Evolutionary conservation across 805 yeast species (phyloP).

Genomic region (Torulaspora delbrueckii): DNA sequence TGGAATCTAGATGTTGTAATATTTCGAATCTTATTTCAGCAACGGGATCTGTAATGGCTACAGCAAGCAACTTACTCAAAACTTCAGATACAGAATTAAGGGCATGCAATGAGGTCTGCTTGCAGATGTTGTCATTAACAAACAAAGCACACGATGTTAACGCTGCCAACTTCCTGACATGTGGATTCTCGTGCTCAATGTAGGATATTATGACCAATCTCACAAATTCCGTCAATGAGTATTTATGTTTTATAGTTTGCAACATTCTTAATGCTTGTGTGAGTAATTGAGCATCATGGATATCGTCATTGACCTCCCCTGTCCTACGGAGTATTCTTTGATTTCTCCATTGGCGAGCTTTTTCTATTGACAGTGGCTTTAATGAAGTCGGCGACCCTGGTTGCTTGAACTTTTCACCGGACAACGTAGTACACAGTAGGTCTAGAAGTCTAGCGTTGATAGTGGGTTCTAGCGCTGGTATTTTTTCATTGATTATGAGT

Average conservation of each 20-base stretch:
- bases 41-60: constrained; percentile 83
- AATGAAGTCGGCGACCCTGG: constrained; percentile 81
- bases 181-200: constrained; percentile 72
- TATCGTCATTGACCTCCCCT: constrained; percentile 40
- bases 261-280: constrained; percentile 77
- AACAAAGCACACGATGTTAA: constrained; percentile 75
- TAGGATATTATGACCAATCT: constrained; percentile 78
- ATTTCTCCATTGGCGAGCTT: constrained; percentile 75
- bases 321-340: constrained; percentile 70
- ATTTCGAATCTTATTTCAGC: constrained; percentile 83
- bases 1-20: constrained; percentile 61
- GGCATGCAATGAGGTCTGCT: constrained; percentile 76
- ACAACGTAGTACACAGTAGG: constrained; percentile 64
- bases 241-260: constrained; percentile 66
- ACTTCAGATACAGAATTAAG: constrained; percentile 81
- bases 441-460: constrained; percentile 70
- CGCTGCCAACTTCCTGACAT: constrained; percentile 80
- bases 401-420: constrained; percentile 74
- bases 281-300: constrained; percentile 48
- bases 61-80: constrained; percentile 68
- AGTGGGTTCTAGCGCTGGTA: constrained; percentile 73
- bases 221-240: constrained; percentile 81
- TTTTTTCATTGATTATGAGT: constrained; percentile 57
- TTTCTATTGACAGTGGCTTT: constrained; percentile 52
- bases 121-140: constrained; percentile 74